phyloP scores from a whole-genome alignment of 2,329 filamentous ascomycete genomes.

The Zopfia rhizophila region DNA sequence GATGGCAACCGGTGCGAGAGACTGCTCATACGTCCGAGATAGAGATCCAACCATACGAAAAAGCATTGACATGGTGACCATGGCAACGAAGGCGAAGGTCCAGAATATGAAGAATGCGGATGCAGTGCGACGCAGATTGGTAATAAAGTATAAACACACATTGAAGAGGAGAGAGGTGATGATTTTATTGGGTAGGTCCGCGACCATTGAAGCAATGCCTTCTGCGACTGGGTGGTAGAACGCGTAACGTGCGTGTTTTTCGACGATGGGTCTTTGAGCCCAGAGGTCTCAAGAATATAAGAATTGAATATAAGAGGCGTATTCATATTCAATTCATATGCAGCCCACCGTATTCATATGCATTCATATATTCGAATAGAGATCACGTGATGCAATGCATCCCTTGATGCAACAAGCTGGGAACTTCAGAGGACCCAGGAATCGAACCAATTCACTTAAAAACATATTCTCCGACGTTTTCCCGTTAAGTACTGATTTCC shows the following conservation, averaged over 20 bases:
- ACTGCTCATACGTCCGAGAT: constrained; percentile 3
- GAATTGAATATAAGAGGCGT: too few species aligned
- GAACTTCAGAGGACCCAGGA: too few species aligned
- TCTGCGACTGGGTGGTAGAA: constrained; percentile 88
- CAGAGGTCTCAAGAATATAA: too few species aligned
- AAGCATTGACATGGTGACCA: constrained; percentile 72
- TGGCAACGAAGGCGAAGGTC: constrained; percentile 74
- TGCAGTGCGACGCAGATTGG: constrained; percentile 74
- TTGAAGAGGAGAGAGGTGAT: constrained; percentile 77
- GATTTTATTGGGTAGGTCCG: constrained; percentile 81
- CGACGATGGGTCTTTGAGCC: constrained; percentile 83
- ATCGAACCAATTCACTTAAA: too few species aligned
- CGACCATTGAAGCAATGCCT: constrained; percentile 80
- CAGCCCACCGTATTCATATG: too few species aligned
- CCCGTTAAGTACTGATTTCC: too few species aligned
- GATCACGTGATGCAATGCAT: too few species aligned
- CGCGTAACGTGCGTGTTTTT: constrained; percentile 83
- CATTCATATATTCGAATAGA: too few species aligned
- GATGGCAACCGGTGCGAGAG: not conserved
- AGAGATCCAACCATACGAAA: constrained; percentile 12
- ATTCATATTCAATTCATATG: too few species aligned
- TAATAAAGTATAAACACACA: constrained; percentile 81
- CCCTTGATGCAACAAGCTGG: too few species aligned
- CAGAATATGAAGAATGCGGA: constrained; percentile 83
- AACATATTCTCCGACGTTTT: too few species aligned